Percentiles rank a stretch among this genome's conserved stretches.
These are phyloP conservation scores for Ceratocystis variospora DNA, from an alignment of 2,329 filamentous ascomycete species.

Conservation along the genomic window DNA sequence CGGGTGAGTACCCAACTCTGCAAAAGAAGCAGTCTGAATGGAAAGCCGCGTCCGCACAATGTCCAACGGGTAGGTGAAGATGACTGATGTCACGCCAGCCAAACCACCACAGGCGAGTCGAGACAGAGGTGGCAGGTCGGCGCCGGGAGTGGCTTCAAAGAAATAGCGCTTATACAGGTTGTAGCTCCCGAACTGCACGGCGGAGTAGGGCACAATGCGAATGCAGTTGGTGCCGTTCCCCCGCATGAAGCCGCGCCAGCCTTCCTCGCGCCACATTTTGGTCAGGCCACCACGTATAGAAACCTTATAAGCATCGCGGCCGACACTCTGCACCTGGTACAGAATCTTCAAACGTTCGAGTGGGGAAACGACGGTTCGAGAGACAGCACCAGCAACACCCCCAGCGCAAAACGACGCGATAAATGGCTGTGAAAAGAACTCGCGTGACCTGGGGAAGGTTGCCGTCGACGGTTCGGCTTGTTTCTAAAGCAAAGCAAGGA, in stretches of 20 bases:
- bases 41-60: constrained; percentile 92
- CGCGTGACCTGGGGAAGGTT: not conserved
- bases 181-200: constrained; percentile 95
- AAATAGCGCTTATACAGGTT: constrained; percentile 87
- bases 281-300: constrained; percentile 74
- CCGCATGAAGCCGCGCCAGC: constrained; percentile 93
- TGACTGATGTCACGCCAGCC: constrained; percentile 90
- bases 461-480: constrained; percentile 1
- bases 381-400: constrained; percentile 91
- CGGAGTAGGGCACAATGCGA: constrained; percentile 93
- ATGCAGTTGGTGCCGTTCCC: constrained; percentile 98
- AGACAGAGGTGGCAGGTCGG: constrained; percentile 56
- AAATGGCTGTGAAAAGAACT: constrained; percentile 63
- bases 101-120: constrained; percentile 80
- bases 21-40: constrained; percentile 95
- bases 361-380: constrained; percentile 88
- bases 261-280: constrained; percentile 97
- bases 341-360: constrained; percentile 93
- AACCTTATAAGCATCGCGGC: constrained; percentile 83
- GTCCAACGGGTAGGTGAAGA: constrained; percentile 89
- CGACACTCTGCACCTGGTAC: constrained; percentile 88
- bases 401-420: constrained; percentile 87
- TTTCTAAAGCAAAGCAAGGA: constrained; percentile 5
- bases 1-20: constrained; percentile 50
- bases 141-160: constrained; percentile 62